Evolutionary conservation across 2,329 filamentous ascomycete genomes (phyloP), one percentile per base, ranked within the genome.

Genomic region (Alternaria dauci): DNA sequence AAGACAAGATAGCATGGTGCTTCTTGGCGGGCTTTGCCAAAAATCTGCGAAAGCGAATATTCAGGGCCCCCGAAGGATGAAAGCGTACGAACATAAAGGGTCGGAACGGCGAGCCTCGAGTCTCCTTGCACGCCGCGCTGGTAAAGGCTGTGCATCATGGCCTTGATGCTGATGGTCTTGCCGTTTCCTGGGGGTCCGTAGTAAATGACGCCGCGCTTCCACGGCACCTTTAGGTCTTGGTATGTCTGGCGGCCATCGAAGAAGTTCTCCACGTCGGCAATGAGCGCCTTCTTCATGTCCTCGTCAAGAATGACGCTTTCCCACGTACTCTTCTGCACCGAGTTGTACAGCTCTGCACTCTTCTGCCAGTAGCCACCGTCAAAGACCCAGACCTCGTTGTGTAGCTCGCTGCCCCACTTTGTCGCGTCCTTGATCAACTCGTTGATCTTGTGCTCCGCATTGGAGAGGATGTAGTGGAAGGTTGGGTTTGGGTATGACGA

Each of bases 161-260:
- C 89, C 77, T 91, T 91, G 78, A 91, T 88, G 34, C 85, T 87
- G 66, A 91, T 89, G 0, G 89, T 91, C 79, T 91, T 91, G 50
- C 75, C 89, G 60, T 91, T 91, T 12, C 84, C 84, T 1, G 84
- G 87, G 0, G 88, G 86, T 0, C 88, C 89, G 62, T 90, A 84
- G 71, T 89, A 90, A 59, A 91, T 90, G 44, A 91, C 79, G 0
- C 89, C 89, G 47, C 89, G 80, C 81, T 92, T 91, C 89, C 89
- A 92, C 0, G 89, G 88, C 5, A 91, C 88, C 61, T 83, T 83
- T 43, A 91, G 81, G 48, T 84, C 79, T 5, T 80, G 71, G 70
- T 91, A 92, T 2, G 86, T 86, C 5, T 85, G 82, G 32, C 83
- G 80, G 0, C 82, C 83, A 52, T 86, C 81, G 72, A 89, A 92